Evolutionary conservation across 257 asterid genomes (phyloP), one percentile per base, ranked within the genome.

Genomic region (Capsicum rhomboideum): DNA sequence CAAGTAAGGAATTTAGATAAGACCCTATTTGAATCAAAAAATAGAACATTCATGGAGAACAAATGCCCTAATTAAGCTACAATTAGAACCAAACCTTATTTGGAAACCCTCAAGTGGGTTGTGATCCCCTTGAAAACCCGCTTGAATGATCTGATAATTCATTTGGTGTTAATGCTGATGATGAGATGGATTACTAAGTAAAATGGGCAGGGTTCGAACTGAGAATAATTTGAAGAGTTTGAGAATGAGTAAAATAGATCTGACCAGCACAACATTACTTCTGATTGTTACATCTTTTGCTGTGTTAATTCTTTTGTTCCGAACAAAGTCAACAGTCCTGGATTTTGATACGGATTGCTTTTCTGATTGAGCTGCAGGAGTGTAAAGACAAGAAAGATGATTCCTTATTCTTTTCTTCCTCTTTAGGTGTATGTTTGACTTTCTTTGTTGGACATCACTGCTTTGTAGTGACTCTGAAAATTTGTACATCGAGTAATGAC

Each of bases 401-500:
- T 21, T 82, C 49, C 67, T 37, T 54, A n/a, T 50, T 26, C 23
- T 29, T 84, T n/a, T 55, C 28, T 6, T 20, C 40, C 17, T 34
- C 46, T 26, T 78, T 80, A 20, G 46, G 18, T 40, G 7, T 82
- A 68, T 40, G 16, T 80, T 54, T 83, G 40, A 59, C 68, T 46
- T 17, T 52, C 85, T 74, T 78, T 50, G 82, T 44, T 83, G 28
- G 80, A 21, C 40, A 40, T 85, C 54, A 28, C 44, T 75, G 56
- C 37, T 72, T 72, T 72, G 58, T 29, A 3, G 80, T 49, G 34
- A 75, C 42, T 74, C 37, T 75, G 42, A 74, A 74, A 74, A 11
- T 28, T 75, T 49, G 61, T 75, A 75, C 61, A 16, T 75, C 85
- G 88, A 83, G 87, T 55, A 84, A 79, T 90, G 85, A 82, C 88